Evolutionary conservation across 805 yeast genomes (phyloP).

Genomic region (Pichia pseudocactophila): DNA sequence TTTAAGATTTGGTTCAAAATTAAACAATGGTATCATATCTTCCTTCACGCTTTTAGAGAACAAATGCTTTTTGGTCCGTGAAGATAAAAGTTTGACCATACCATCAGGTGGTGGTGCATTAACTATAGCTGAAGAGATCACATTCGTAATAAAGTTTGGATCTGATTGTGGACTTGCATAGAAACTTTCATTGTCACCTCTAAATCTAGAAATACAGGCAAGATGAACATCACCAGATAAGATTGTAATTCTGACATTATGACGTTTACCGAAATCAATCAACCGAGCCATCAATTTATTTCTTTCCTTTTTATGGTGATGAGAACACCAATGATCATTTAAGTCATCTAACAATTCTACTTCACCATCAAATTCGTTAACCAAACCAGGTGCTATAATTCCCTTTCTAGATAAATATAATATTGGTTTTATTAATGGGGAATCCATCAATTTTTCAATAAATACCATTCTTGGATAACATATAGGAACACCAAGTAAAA

Average conservation of each 20-base stretch:
- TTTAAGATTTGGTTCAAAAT: slow-evolving; percentile 45
- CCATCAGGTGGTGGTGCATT: slow-evolving; percentile 90
- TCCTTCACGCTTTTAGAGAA: slow-evolving; percentile 53
- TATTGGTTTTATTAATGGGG: slow-evolving; percentile 53
- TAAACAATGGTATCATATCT: slow-evolving; percentile 70
- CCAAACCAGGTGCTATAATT: slow-evolving; percentile 58
- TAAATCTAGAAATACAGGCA: slow-evolving; percentile 73
- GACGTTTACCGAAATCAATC: slow-evolving; percentile 53
- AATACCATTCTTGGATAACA: slow-evolving; percentile 91
- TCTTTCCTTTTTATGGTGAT: slow-evolving; percentile 78
- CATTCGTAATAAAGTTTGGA: slow-evolving; percentile 69
- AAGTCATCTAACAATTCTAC: slow-evolving; percentile 88
- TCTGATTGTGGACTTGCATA: slow-evolving; percentile 52
- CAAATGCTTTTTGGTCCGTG: slow-evolving; percentile 59
- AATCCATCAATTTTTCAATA: slow-evolving; percentile 69
- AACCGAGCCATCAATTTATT: slow-evolving; percentile 55
- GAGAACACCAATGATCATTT: slow-evolving; percentile 95
- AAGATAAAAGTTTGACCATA: slow-evolving; percentile 67
- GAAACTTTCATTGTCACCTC: slow-evolving; percentile 40
- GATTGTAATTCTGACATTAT: slow-evolving; percentile 70
- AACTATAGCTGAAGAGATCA: slow-evolving; percentile 82
- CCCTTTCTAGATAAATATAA: slow-evolving; percentile 55
- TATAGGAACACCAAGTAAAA: slow-evolving; percentile 90
- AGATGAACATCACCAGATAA: slow-evolving; percentile 92
- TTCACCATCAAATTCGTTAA: slow-evolving; percentile 87